Percentiles rank a stretch among this genome's conserved stretches.
Conservation (phyloP, 2,329 filamentous ascomycete species). For the Penicillium hordei region DNA sequence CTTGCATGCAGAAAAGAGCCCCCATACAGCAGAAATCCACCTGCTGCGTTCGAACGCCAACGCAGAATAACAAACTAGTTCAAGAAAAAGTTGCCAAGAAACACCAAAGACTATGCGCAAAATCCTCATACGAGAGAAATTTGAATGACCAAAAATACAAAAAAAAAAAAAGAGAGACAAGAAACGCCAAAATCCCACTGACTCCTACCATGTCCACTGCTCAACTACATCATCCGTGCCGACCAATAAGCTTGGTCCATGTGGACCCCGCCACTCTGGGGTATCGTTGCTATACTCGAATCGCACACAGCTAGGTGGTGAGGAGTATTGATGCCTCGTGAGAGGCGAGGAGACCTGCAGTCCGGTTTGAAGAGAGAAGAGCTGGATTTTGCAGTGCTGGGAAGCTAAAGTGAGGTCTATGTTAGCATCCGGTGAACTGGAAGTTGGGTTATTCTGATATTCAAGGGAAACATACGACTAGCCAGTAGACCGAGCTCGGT, state of each 20-base stretch:
- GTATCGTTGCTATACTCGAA: slow-evolving; percentile 34
- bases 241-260: slow-evolving; percentile 38
- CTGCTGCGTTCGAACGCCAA: background rate
- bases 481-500: slow-evolving; percentile 40
- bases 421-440: background rate
- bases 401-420: slow-evolving; percentile 26
- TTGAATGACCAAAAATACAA: no score
- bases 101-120: background rate
- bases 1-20: background rate
- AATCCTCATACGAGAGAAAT: background rate
- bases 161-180: background rate
- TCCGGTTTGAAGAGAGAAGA: slow-evolving; percentile 42
- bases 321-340: slow-evolving; percentile 25
- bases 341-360: slow-evolving; percentile 32
- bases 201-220: slow-evolving; percentile 40
- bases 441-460: background rate
- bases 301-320: slow-evolving; percentile 31
- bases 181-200: no score
- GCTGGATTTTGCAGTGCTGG: slow-evolving; percentile 34
- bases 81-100: background rate
- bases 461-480: slow-evolving; percentile 30
- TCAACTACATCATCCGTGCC: slow-evolving; percentile 34
- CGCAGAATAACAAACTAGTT: background rate
- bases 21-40: background rate
- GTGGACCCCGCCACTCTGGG: slow-evolving; percentile 22